Conservation (phyloP, 176 grass and related monocot genomes). For the Dactylis glomerata region DNA sequence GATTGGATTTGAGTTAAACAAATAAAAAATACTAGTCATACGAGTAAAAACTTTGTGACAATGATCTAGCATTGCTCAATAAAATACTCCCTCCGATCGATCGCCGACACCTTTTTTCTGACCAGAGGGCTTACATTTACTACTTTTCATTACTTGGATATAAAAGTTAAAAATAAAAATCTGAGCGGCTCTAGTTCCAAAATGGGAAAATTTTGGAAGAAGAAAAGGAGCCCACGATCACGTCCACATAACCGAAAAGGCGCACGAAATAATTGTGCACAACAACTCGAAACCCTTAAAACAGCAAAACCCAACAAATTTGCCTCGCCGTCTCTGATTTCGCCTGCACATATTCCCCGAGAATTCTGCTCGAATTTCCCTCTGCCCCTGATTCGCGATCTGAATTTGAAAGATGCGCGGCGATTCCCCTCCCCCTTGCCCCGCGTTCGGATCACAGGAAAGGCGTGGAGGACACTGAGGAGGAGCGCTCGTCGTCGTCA, state of each 20-base stretch:
- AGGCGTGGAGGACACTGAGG: conserved; percentile 1
- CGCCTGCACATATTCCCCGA: not conserved
- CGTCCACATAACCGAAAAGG: not conserved
- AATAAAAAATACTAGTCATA: no score
- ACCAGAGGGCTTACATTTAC: no score
- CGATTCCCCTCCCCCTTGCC: not conserved
- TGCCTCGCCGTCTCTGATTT: conserved; percentile 32
- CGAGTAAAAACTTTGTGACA: no score
- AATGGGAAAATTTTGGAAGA: not conserved
- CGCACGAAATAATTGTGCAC: not conserved
- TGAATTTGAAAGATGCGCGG: not conserved
- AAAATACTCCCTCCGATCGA: no score
- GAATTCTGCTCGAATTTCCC: not conserved
- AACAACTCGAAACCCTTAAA: not conserved
- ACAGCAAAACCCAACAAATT: conserved; percentile 22
- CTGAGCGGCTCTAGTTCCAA: not conserved
- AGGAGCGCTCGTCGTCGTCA: not conserved
- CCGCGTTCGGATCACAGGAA: conserved; percentile 30
- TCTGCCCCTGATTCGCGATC: conserved; percentile 7
- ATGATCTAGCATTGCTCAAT: no score
- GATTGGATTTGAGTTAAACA: no score
- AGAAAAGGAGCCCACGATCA: not conserved
- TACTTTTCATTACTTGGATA: fast-evolving
- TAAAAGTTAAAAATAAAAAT: not conserved
- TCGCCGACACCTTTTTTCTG: no score